These are phyloP conservation scores for Dactylella cylindrospora DNA, from an alignment of 2,329 filamentous ascomycete genomes.

Conservation along the genomic window DNA sequence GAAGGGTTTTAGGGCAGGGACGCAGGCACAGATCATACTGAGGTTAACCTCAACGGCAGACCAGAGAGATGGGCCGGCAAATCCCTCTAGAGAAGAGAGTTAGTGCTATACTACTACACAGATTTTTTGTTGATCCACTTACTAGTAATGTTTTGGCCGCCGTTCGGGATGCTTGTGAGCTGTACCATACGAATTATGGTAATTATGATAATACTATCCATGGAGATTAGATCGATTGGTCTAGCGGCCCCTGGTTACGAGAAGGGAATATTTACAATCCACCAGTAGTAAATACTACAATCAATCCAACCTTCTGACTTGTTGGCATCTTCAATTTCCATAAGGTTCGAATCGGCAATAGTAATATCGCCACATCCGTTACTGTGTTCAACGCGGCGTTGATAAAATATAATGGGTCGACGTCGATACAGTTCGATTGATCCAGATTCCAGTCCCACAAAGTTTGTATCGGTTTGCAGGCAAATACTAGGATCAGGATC, in stretches of 20 bases:
- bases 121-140: too few relatives aligned
- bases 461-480: conserved; percentile 15
- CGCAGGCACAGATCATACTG: conserved; percentile 43
- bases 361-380: conserved; percentile 34
- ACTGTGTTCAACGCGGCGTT: conserved; percentile 31
- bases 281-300: conserved; percentile 54
- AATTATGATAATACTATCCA: conserved; percentile 27
- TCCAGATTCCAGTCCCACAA: conserved; percentile 34
- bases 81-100: conserved; percentile 8
- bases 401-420: conserved; percentile 32
- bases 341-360: conserved; percentile 57
- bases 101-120: too few relatives aligned
- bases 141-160: conserved; percentile 38
- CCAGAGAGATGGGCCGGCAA: conserved; percentile 29
- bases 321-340: conserved; percentile 55
- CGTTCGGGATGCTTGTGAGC: conserved; percentile 34
- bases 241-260: too few relatives aligned
- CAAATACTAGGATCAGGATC: conserved; percentile 30
- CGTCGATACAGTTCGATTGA: conserved; percentile 21
- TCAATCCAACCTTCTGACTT: conserved; percentile 56
- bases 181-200: conserved; percentile 39
- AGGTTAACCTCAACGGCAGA: conserved; percentile 35
- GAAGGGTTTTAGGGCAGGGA: conserved; percentile 39
- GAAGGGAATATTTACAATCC: conserved; percentile 24
- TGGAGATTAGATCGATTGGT: neutral